A percentile compares a stretch with the other conserved stretches of the same genome.
phyloP scores from a whole-genome alignment of 23 red algal genomes.

The Cyanidioschyzon merolae region DNA sequence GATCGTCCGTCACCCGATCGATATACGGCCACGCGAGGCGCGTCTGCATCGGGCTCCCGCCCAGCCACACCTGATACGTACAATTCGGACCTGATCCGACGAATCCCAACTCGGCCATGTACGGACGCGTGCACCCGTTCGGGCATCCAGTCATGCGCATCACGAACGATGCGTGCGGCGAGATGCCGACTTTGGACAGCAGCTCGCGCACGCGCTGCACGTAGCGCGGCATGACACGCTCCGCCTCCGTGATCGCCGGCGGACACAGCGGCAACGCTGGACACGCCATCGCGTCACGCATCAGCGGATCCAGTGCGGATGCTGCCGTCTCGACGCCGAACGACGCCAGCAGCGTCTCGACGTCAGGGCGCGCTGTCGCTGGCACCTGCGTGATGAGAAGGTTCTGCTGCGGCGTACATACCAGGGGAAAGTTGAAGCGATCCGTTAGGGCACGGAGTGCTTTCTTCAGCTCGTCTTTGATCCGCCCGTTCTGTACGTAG shows the following conservation, averaged over 20 bases:
- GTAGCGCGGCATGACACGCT: constrained; percentile 74
- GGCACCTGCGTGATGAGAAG: constrained; percentile 80
- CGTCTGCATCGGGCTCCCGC: constrained; percentile 67
- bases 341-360: constrained; percentile 63
- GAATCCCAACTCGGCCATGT: constrained; percentile 95
- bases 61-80: constrained; percentile 92
- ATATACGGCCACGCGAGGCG: constrained; percentile 59
- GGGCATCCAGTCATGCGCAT: constrained; percentile 99
- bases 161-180: constrained; percentile 29
- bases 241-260: constrained; percentile 71
- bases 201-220: constrained; percentile 58
- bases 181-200: constrained; percentile 41
- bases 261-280: constrained; percentile 92
- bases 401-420: constrained; percentile 85
- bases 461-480: constrained; percentile 68
- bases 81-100: constrained; percentile 59
- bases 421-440: constrained; percentile 50
- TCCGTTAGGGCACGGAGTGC: constrained; percentile 62
- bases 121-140: constrained; percentile 93
- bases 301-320: constrained; percentile 31
- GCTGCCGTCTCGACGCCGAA: constrained; percentile 46
- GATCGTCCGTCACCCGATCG: constrained; percentile 60
- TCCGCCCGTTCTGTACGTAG: constrained; percentile 88
- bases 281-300: constrained; percentile 83
- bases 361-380: constrained; percentile 38